A percentile compares a stretch with the other conserved stretches of the same genome.
phyloP scores from a whole-genome alignment of 805 yeast genomes.

The Starmerella tilneyi region DNA sequence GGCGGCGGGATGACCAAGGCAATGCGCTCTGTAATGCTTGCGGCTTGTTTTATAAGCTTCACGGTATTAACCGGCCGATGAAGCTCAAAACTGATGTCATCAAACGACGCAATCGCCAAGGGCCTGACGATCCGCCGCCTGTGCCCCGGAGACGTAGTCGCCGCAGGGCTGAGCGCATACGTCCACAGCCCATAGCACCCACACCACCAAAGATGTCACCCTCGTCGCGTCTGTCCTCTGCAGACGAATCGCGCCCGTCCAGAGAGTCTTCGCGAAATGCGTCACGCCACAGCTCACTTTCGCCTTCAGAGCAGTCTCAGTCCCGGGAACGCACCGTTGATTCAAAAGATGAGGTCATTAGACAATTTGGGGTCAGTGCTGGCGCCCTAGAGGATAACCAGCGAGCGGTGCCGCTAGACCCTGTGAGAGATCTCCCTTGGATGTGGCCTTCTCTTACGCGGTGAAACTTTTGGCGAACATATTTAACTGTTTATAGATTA shows the following conservation, averaged over 20 bases:
- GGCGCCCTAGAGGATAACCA: slow-evolving; percentile 2
- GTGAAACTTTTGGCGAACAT: not conserved
- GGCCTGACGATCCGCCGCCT: slow-evolving; percentile 25
- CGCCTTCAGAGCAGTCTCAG: not conserved
- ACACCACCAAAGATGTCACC: slow-evolving; percentile 5
- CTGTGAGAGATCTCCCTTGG: slow-evolving; percentile 4
- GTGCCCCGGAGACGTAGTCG: slow-evolving; percentile 8
- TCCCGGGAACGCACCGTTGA: not conserved
- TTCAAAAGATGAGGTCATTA: not conserved
- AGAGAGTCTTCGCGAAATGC: too few relatives aligned
- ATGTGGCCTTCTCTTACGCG: slow-evolving; percentile 6
- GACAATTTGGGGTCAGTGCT: not conserved
- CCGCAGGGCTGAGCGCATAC: not conserved
- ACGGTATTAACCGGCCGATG: slow-evolving; percentile 90
- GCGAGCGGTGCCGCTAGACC: not conserved
- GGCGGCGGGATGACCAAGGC: slow-evolving; percentile 91
- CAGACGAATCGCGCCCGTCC: not conserved
- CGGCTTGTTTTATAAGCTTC: slow-evolving; percentile 82
- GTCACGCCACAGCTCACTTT: too few relatives aligned
- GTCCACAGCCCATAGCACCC: slow-evolving; percentile 5
- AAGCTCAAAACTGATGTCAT: slow-evolving; percentile 87
- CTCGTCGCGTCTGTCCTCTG: not conserved
- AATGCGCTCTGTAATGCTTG: slow-evolving; percentile 93
- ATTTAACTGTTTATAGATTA: slow-evolving; percentile 1
- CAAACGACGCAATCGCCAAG: slow-evolving; percentile 67